Conservation (phyloP, 768 basidiomycete species). For the Sporobolomyces roseus region DNA sequence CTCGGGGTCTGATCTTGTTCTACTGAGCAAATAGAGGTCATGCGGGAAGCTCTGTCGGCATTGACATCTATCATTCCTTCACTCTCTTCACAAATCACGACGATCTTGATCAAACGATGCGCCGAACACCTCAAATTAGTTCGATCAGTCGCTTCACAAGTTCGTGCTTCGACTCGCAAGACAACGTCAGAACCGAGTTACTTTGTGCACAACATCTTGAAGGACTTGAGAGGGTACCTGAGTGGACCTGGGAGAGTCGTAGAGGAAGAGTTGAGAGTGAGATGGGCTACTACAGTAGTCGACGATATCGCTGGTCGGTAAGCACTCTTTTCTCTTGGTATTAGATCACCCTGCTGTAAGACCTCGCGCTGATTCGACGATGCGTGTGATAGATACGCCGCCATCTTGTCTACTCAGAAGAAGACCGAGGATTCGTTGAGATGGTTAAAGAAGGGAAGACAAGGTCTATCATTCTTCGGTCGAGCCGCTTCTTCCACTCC, state of each 20-base stretch:
- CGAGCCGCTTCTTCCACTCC: constrained; percentile 51
- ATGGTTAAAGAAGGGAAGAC: constrained; percentile 81
- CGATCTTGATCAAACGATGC: constrained; percentile 72
- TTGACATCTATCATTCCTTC: constrained; percentile 59
- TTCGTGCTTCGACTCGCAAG: constrained; percentile 75
- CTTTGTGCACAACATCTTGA: constrained; percentile 75
- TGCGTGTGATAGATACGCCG: constrained; percentile 61
- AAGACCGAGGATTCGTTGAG: constrained; percentile 88
- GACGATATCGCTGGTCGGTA: constrained; percentile 48
- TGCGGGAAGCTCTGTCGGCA: constrained; percentile 57
- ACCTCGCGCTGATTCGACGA: not conserved
- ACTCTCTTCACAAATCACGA: constrained; percentile 62
- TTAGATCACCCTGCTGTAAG: too few relatives aligned
- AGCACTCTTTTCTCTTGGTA: constrained; percentile 8
- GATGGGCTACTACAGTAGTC: constrained; percentile 47
- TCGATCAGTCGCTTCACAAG: constrained; percentile 82
- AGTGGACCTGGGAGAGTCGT: constrained; percentile 61
- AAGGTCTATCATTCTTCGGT: constrained; percentile 67
- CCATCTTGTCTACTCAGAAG: constrained; percentile 74
- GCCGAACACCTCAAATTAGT: constrained; percentile 79
- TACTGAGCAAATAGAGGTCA: constrained; percentile 43
- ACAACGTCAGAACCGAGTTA: constrained; percentile 74
- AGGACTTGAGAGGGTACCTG: constrained; percentile 66
- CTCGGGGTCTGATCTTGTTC: not conserved
- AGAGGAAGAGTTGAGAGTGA: constrained; percentile 54